These are phyloP conservation scores for Rhizopus microsporus DNA, from an alignment of 371 early-diverging fungal genomes.

Conservation along the genomic window DNA sequence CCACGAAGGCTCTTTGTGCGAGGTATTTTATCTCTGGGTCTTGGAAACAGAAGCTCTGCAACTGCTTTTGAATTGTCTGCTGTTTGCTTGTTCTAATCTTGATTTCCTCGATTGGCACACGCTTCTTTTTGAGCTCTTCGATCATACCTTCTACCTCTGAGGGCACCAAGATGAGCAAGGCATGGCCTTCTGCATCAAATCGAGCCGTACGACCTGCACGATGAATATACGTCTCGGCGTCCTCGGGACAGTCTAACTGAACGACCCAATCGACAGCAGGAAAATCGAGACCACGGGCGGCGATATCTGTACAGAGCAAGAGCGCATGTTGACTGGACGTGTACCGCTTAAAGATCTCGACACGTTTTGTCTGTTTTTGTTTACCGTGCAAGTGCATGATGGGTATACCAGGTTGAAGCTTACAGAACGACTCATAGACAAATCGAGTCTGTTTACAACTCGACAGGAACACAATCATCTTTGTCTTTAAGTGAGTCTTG, in stretches of 20 bases:
- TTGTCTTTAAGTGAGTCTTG: slow-evolving; percentile 84
- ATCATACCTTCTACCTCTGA: slow-evolving; percentile 87
- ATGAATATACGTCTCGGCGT: slow-evolving; percentile 96
- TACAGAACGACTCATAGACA: slow-evolving; percentile 92
- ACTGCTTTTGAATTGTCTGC: slow-evolving; percentile 73
- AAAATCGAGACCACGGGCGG: slow-evolving; percentile 98
- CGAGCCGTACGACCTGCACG: slow-evolving; percentile 98
- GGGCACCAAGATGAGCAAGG: slow-evolving; percentile 85
- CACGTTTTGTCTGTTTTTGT: slow-evolving; percentile 92
- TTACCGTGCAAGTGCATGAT: slow-evolving; percentile 93
- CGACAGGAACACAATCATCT: slow-evolving; percentile 54
- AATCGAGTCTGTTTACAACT: slow-evolving; percentile 70
- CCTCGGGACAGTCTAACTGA: slow-evolving; percentile 97
- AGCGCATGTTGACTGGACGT: slow-evolving; percentile 72
- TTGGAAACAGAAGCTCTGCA: slow-evolving; percentile 91
- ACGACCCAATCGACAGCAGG: slow-evolving; percentile 98
- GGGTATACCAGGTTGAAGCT: slow-evolving; percentile 91
- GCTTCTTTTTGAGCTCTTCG: slow-evolving; percentile 65
- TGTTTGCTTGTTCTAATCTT: slow-evolving; percentile 80
- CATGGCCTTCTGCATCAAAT: slow-evolving; percentile 85
- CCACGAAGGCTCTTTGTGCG: slow-evolving; percentile 93
- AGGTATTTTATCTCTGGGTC: slow-evolving; percentile 94
- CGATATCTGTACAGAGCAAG: slow-evolving; percentile 96
- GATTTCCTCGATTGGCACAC: slow-evolving; percentile 85
- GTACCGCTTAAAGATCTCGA: slow-evolving; percentile 89